A percentile compares a stretch with the other conserved stretches of the same genome.
These are phyloP conservation scores for Diplodia seriata DNA, from an alignment of 2,329 filamentous ascomycete genomes.

Conservation along the genomic window DNA sequence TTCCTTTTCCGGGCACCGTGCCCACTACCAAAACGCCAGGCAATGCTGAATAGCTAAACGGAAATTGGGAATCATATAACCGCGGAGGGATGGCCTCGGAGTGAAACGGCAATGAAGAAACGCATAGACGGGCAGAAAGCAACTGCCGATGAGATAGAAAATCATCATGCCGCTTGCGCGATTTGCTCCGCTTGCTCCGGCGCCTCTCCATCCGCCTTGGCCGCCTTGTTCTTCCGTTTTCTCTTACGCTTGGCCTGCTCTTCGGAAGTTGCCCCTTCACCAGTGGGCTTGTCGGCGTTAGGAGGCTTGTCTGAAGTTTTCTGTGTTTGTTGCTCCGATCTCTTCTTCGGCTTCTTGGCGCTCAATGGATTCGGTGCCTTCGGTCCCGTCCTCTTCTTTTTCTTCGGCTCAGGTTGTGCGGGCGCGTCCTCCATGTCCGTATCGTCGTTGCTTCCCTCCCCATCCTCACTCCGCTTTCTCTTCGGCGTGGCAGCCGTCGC, in stretches of 20 bases:
- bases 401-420: slow-evolving; percentile 40
- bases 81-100: neutral
- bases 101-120: slow-evolving; percentile 7
- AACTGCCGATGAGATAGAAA: slow-evolving; percentile 4
- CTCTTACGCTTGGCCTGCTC: slow-evolving; percentile 45
- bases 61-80: slow-evolving; percentile 24
- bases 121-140: slow-evolving; percentile 18
- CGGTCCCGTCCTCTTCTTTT: slow-evolving; percentile 65
- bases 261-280: slow-evolving; percentile 36
- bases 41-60: slow-evolving; percentile 24
- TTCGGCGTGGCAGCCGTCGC: slow-evolving; percentile 40
- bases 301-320: slow-evolving; percentile 30
- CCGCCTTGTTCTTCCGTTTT: slow-evolving; percentile 50
- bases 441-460: slow-evolving; percentile 51
- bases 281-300: slow-evolving; percentile 34
- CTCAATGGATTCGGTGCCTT: slow-evolving; percentile 76
- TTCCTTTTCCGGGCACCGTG: slow-evolving; percentile 1
- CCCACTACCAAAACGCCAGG: slow-evolving; percentile 29
- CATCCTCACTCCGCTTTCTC: slow-evolving; percentile 55
- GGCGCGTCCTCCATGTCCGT: slow-evolving; percentile 50
- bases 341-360: slow-evolving; percentile 63
- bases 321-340: slow-evolving; percentile 24
- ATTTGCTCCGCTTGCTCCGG: slow-evolving; percentile 9
- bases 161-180: slow-evolving; percentile 12
- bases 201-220: slow-evolving; percentile 40